Evolutionary conservation across 768 basidiomycete genomes (phyloP).

Genomic region (Leccinum variicolor): DNA sequence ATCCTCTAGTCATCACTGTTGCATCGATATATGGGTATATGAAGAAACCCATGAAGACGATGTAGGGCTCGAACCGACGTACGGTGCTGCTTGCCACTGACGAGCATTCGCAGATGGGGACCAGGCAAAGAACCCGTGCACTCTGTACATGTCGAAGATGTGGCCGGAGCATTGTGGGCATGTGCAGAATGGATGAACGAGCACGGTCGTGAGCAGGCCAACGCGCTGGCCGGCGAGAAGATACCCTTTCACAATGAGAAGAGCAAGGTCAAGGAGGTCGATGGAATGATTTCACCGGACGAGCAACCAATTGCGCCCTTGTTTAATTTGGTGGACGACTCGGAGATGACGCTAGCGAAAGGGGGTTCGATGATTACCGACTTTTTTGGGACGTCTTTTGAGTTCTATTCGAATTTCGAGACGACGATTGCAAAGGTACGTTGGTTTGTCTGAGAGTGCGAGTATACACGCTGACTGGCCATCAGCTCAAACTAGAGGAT

Average conservation of each 20-base stretch:
- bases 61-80: constrained; percentile 45
- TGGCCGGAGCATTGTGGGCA: constrained; percentile 75
- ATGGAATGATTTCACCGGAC: constrained; percentile 55
- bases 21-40: constrained; percentile 79
- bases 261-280: constrained; percentile 59
- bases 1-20: constrained; percentile 68
- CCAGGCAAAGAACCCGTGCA: constrained; percentile 74
- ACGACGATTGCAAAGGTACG: constrained; percentile 63
- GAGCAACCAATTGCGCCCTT: constrained; percentile 65
- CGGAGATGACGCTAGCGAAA: constrained; percentile 64
- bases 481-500: constrained; percentile 63
- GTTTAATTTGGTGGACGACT: constrained; percentile 86
- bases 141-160: constrained; percentile 75
- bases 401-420: constrained; percentile 73
- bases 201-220: constrained; percentile 61
- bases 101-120: constrained; percentile 54
- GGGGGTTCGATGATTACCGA: constrained; percentile 64
- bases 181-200: constrained; percentile 72
- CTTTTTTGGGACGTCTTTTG: constrained; percentile 75
- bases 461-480: not conserved
- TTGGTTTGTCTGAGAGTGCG: not conserved
- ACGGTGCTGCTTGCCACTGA: constrained; percentile 8
- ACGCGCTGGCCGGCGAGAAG: constrained; percentile 45
- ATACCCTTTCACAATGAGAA: constrained; percentile 55
- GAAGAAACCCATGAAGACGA: constrained; percentile 81